These are phyloP conservation scores for Ophiostoma perfectum DNA, from an alignment of 2,329 filamentous ascomycete genomes.

Conservation along the genomic window DNA sequence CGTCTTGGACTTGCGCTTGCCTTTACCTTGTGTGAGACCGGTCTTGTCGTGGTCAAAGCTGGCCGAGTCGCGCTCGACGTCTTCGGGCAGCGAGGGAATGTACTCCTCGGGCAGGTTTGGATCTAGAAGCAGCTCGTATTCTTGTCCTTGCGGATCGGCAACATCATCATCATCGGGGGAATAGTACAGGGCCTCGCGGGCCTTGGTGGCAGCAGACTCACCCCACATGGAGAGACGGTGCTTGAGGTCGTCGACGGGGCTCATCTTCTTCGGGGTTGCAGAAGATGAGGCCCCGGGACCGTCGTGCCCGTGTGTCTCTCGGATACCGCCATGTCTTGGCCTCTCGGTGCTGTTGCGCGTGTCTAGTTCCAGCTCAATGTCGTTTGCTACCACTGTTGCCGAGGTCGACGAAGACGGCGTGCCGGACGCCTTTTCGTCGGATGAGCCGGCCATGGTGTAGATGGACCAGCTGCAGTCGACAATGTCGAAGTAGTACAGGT, in stretches of 20 bases:
- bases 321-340: slow-evolving; percentile 30
- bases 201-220: slow-evolving; percentile 34
- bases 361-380: slow-evolving; percentile 29
- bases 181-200: slow-evolving; percentile 28
- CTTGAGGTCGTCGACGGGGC: slow-evolving; percentile 34
- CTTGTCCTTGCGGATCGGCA: slow-evolving; percentile 40
- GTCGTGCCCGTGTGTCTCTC: slow-evolving; percentile 8
- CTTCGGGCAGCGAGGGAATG: slow-evolving; percentile 11
- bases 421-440: slow-evolving; percentile 31
- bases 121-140: slow-evolving; percentile 54
- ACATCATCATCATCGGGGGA: slow-evolving; percentile 30
- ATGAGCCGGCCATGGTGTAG: slow-evolving; percentile 22
- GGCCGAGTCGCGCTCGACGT: slow-evolving; percentile 24
- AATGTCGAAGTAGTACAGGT: too few relatives aligned
- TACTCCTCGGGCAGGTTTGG: slow-evolving; percentile 40
- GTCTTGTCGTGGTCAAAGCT: slow-evolving; percentile 26
- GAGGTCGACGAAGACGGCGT: slow-evolving; percentile 8
- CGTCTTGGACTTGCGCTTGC: neutral
- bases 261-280: slow-evolving; percentile 4
- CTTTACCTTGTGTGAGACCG: too few relatives aligned
- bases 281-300: slow-evolving; percentile 10
- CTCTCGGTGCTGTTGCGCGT: slow-evolving; percentile 28
- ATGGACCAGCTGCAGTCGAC: neutral
- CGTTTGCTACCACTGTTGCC: slow-evolving; percentile 24
- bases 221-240: slow-evolving; percentile 40